Percentiles rank a stretch among this genome's conserved stretches.
phyloP scores from a whole-genome alignment of 768 basidiomycete species.

The Imleria badia region DNA sequence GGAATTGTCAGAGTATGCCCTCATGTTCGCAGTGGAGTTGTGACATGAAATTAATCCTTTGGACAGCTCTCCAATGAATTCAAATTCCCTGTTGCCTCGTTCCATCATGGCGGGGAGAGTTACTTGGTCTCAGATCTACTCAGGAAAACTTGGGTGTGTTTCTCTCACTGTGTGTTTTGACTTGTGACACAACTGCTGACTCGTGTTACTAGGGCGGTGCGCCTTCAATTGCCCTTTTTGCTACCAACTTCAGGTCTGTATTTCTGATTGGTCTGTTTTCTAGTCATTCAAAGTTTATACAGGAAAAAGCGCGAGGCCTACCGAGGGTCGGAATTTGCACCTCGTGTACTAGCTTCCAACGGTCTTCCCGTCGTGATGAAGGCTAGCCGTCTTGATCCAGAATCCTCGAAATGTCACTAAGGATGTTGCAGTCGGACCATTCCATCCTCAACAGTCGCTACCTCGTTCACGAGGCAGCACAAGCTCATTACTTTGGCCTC shows the following conservation, averaged over 20 bases:
- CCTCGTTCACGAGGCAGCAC: constrained; percentile 69
- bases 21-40: neutral
- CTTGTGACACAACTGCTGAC: too few species aligned
- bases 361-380: constrained; percentile 76
- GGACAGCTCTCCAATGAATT: constrained; percentile 78
- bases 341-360: constrained; percentile 66
- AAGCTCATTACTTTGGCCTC: constrained; percentile 68
- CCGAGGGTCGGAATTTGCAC: constrained; percentile 76
- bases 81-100: constrained; percentile 72
- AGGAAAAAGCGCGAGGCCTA: constrained; percentile 84
- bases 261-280: neutral
- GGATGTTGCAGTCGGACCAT: constrained; percentile 49
- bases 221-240: constrained; percentile 80
- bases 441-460: constrained; percentile 63
- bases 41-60: neutral
- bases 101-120: constrained; percentile 81
- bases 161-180: neutral
- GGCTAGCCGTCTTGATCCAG: constrained; percentile 34
- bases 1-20: constrained; percentile 61
- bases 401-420: neutral
- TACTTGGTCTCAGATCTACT: constrained; percentile 79
- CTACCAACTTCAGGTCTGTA: constrained; percentile 44
- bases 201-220: constrained; percentile 63
- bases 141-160: constrained; percentile 60
- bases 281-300: neutral